Base-by-base conservation (phyloP, 768 basidiomycete genomes). In the Mycena filopes region DNA sequence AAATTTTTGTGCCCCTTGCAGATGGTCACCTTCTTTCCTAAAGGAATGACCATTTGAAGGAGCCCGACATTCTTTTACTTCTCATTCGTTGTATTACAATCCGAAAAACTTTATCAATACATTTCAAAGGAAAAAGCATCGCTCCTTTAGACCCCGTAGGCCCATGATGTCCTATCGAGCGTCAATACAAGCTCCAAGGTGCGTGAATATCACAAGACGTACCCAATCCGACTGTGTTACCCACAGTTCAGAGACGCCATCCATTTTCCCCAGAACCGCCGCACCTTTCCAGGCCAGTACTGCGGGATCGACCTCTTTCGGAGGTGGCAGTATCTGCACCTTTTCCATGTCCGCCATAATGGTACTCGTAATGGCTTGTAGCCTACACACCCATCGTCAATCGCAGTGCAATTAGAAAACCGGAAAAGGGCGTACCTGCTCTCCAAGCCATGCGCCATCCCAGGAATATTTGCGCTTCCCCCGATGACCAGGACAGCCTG, bases 211-310 rank as follows among this genome's bases (percentile, higher is more conserved):
- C 48, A 58, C 60, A 55, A 28, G 26, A 78, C 85, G 51, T 76
- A 95, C 94, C 94, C 96, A 99, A 75, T 99, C 98, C 38, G 88
- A 81, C 60, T 82, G 79, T 8, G 93, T 87, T 28, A 99, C 82
- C 97, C 97, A 99, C 60, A 98, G 79, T 68, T 99, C 98, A 31
- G 87, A 84, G 47, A 92, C 88, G 3, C 89, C 88, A 55, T 99
- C 98, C 87, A 99, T 92, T 78, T 94, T 94, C 28, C 91, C 93
- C 43, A 98, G 86, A 15, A 96, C 94, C 10, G 91, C 87, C 8
- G 91, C 95, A 12, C 98, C 98, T 76, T 98, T 98, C 98, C 98
- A 99, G 18, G 89, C 89, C 33, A 99, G 85, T 40, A 95, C 89
- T 26, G 89, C 86, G 7, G 94, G 95, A 77, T 99, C 96, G 46